Base-by-base conservation (phyloP, 202 grass and related monocot species). In the Cymbopogon flexuosus region DNA sequence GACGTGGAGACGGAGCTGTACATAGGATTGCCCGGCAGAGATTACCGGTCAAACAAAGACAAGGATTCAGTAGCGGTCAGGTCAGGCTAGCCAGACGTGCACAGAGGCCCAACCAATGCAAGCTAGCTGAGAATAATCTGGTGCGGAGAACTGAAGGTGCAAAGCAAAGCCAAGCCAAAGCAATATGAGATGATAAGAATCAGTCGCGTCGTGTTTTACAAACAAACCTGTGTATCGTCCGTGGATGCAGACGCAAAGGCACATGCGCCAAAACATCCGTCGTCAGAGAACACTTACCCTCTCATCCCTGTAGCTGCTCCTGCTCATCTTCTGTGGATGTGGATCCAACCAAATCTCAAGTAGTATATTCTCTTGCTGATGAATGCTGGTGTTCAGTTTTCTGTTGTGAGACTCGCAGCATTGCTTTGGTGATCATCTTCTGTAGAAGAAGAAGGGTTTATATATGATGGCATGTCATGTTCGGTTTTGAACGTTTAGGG, bases 1-100 rank as follows among this genome's bases (percentile, higher is more conserved):
- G 93, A 91, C 4, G 88, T 97, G 14, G 93, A 88, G 62, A 96
- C 89, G 40, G 86, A 91, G 83, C 85, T 97, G 51, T 93, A 73
- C 47, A 84, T 97, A 54, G 93, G 86, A 66, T 72, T 90, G n/a
- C 90, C 93, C 45, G 90, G 88, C 82, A 84, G 52, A 64, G 78
- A 70, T 1, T 13, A 64, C n/a, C 79, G 81, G 57, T 14, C 23
- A 62, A 15, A 23, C 54, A 58, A 21, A 49, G 36, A 27, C 69
- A 62, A 36, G 27, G 46, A 18, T 39, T 5, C 46, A 23, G 16
- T 30, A 27, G 68, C 6, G 62, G 64, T 31, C 19, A 35, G 22
- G 27, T 37, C 76, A 47, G 63, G 58, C 4, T 39, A 37, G 27
- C 60, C 51, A 62, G 24, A 10, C 0, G 46, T 19, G 18, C 23